A percentile compares a stretch with the other conserved stretches of the same genome.
These are phyloP conservation scores for Paraphaeosphaeria sporulosa DNA, from an alignment of 2,329 filamentous ascomycete species.

Conservation along the genomic window DNA sequence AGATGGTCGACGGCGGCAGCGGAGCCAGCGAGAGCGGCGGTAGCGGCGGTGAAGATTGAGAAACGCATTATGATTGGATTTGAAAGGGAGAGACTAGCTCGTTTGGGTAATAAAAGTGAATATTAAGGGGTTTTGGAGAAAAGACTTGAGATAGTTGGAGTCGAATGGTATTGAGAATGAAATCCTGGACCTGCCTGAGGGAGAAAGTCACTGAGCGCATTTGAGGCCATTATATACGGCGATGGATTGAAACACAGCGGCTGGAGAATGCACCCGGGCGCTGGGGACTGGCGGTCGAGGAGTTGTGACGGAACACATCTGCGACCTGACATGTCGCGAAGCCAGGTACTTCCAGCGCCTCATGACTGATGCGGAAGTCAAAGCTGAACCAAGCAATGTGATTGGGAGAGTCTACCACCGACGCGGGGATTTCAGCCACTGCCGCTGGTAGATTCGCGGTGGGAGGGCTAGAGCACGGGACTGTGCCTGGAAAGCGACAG, in stretches of 20 bases:
- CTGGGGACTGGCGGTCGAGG: conserved; percentile 32
- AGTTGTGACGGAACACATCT: conserved; percentile 43
- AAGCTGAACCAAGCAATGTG: conserved; percentile 18
- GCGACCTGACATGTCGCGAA: conserved; percentile 46
- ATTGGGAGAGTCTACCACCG: too few species aligned
- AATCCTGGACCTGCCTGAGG: conserved; percentile 47
- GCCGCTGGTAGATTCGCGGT: conserved; percentile 19
- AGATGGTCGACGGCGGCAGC: conserved; percentile 42
- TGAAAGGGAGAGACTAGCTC: conserved; percentile 42
- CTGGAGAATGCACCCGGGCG: conserved; percentile 23
- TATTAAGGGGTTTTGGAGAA: conserved; percentile 25
- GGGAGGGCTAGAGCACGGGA: conserved; percentile 30
- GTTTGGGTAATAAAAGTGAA: conserved; percentile 29
- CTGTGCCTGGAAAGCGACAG: conserved; percentile 41
- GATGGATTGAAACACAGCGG: conserved; percentile 34
- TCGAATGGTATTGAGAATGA: conserved; percentile 42
- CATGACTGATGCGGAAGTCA: conserved; percentile 11
- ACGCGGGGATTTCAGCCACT: conserved; percentile 40
- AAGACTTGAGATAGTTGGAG: conserved; percentile 35
- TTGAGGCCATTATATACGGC: conserved; percentile 47
- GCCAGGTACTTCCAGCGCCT: conserved; percentile 32
- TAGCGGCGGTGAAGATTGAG: conserved; percentile 43
- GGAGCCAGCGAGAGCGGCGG: conserved; percentile 39
- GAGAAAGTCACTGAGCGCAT: conserved; percentile 39
- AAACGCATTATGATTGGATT: conserved; percentile 50